phyloP scores from a whole-genome alignment of 148 eudicot genomes.

The Rhododendron kiyosumense region DNA sequence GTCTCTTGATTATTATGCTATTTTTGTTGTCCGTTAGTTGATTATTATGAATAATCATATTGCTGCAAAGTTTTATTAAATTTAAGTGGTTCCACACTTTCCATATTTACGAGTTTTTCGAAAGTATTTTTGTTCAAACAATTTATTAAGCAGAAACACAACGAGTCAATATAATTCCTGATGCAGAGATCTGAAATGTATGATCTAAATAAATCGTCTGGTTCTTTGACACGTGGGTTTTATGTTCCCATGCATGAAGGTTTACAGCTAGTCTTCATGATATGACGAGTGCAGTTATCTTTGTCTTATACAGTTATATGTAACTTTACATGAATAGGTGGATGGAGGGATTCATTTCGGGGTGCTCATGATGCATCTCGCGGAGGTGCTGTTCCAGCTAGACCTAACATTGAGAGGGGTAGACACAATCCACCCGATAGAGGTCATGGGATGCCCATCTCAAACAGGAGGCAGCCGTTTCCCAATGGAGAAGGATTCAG shows the following conservation, averaged over 20 bases:
- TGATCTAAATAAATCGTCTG: not conserved
- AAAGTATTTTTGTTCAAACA: not conserved
- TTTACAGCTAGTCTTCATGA: not conserved
- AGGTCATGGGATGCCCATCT: constrained; percentile 35
- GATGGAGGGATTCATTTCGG: constrained; percentile 53
- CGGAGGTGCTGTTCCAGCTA: constrained; percentile 27
- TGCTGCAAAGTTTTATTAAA: not conserved
- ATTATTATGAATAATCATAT: not conserved
- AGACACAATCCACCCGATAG: constrained; percentile 48
- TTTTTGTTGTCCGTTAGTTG: not conserved
- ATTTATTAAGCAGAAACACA: not conserved
- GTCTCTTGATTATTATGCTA: not conserved
- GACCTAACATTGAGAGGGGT: constrained; percentile 44
- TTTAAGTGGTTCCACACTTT: not conserved
- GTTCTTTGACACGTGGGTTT: not conserved
- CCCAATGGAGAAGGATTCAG: constrained; percentile 47
- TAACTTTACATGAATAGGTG: constrained; percentile 31
- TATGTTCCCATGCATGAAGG: not conserved
- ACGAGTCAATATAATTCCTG: not conserved
- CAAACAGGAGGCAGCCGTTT: constrained; percentile 51
- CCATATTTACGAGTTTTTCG: not conserved
- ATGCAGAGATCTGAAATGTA: not conserved
- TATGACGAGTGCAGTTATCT: not conserved
- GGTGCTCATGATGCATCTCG: constrained; percentile 34
- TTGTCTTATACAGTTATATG: not conserved